These are phyloP conservation scores for Podaxis sp. DNA, from an alignment of 768 basidiomycete genomes.

Conservation along the genomic window DNA sequence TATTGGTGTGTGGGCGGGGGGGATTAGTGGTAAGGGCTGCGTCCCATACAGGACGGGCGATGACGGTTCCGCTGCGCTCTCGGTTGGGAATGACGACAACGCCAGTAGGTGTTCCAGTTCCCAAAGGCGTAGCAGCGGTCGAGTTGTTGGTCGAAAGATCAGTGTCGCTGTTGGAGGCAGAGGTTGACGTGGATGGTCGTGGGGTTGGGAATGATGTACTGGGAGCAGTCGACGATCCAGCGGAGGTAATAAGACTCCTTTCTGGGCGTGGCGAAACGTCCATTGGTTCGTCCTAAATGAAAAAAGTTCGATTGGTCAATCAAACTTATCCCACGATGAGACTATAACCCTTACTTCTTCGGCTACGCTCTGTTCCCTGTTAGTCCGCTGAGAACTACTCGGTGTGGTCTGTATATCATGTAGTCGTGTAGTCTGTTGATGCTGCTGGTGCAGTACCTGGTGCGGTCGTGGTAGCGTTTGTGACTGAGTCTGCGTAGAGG, in stretches of 20 bases:
- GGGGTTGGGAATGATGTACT: conserved; percentile 10
- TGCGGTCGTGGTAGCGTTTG: conserved; percentile 5
- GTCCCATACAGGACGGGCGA: conserved; percentile 49
- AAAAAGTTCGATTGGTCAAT: not conserved
- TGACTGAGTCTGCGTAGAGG: not conserved
- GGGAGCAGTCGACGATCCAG: conserved; percentile 9
- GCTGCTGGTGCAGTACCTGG: conserved; percentile 3
- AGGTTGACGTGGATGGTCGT: conserved; percentile 22
- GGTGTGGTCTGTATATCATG: conserved; percentile 5
- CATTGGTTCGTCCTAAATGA: conserved; percentile 30
- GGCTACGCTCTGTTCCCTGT: not conserved
- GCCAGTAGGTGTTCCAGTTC: conserved; percentile 59
- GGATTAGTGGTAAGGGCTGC: not conserved
- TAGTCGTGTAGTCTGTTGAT: not conserved
- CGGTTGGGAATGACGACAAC: conserved; percentile 59
- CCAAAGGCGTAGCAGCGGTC: conserved; percentile 55
- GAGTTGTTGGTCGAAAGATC: conserved; percentile 67
- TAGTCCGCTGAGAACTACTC: not conserved
- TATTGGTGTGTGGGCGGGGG: conserved; percentile 8
- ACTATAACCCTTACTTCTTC: conserved; percentile 11
- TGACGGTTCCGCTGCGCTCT: conserved; percentile 75
- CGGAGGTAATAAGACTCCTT: conserved; percentile 2
- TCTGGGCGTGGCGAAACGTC: conserved; percentile 24
- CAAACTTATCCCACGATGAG: conserved; percentile 17
- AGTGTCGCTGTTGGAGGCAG: conserved; percentile 49